Conservation (phyloP, 371 early-diverging fungal genomes). For the Funneliformis caledonium region DNA sequence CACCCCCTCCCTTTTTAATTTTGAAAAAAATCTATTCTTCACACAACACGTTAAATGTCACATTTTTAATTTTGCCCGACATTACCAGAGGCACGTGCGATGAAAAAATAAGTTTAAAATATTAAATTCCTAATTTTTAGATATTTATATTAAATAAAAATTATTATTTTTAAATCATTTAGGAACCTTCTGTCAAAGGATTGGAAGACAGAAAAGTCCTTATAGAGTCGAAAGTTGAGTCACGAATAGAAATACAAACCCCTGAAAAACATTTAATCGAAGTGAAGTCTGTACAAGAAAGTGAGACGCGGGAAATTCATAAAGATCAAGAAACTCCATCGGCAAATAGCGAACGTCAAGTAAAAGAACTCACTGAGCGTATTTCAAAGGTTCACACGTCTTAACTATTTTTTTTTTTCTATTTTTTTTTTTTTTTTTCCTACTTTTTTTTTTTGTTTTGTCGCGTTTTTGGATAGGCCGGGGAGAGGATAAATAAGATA, state of each 20-base stretch:
- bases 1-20: too few species aligned
- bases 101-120: not conserved
- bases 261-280: not conserved
- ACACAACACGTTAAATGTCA: too few species aligned
- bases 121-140: too few species aligned
- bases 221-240: not conserved
- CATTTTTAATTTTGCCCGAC: too few species aligned
- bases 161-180: too few species aligned
- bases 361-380: conserved; percentile 12
- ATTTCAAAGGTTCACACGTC: conserved; percentile 5
- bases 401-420: not conserved
- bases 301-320: not conserved
- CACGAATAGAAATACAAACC: not conserved
- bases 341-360: not conserved
- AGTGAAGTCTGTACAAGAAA: not conserved
- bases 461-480: not conserved
- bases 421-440: too few species aligned
- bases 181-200: not conserved
- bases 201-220: not conserved
- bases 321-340: not conserved
- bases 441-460: not conserved
- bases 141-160: too few species aligned
- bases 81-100: not conserved
- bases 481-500: not conserved
- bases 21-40: too few species aligned